phyloP scores from a whole-genome alignment of 768 basidiomycete genomes.

The Daedaleopsis sinensis region DNA sequence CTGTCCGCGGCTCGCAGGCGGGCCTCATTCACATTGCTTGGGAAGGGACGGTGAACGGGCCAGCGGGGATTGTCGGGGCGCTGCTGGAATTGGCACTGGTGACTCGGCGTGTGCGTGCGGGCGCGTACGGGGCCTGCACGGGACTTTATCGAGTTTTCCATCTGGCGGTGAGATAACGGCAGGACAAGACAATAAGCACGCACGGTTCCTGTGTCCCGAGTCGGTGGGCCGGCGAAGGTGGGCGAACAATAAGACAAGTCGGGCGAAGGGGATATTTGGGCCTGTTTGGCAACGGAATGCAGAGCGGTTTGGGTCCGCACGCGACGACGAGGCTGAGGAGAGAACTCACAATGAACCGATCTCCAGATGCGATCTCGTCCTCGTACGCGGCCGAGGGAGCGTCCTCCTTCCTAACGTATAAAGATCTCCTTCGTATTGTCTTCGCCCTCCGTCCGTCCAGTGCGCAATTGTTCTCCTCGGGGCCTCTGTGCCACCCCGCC shows the following conservation, averaged over 20 bases:
- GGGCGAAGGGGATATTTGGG: conserved; percentile 23
- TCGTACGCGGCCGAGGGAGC: conserved; percentile 19
- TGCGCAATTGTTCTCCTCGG: conserved; percentile 65
- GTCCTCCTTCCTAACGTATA: conserved; percentile 31
- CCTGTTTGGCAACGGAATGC: conserved; percentile 29
- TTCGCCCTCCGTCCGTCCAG: conserved; percentile 53
- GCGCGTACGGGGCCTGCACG: conserved; percentile 24
- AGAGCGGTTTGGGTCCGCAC: conserved; percentile 25
- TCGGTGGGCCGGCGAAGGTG: conserved; percentile 19
- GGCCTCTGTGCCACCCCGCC: conserved; percentile 53
- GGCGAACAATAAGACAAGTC: conserved; percentile 27
- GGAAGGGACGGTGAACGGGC: neutral
- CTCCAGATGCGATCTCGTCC: conserved; percentile 24
- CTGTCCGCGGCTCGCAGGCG: conserved; percentile 1
- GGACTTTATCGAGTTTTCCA: conserved; percentile 26
- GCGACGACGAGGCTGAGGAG: conserved; percentile 16
- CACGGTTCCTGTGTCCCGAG: conserved; percentile 21
- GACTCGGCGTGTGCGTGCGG: conserved; percentile 28
- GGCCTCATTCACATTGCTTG: conserved; percentile 15
- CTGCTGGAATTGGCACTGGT: conserved; percentile 14
- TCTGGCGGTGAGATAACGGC: conserved; percentile 27
- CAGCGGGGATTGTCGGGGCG: neutral
- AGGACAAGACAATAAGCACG: conserved; percentile 28
- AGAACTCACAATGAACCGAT: conserved; percentile 28
- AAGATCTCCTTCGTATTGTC: conserved; percentile 35